Evolutionary conservation across 2,329 filamentous ascomycete genomes (phyloP), one percentile per base, ranked within the genome.

Genomic region (Parafenestella ontariensis): DNA sequence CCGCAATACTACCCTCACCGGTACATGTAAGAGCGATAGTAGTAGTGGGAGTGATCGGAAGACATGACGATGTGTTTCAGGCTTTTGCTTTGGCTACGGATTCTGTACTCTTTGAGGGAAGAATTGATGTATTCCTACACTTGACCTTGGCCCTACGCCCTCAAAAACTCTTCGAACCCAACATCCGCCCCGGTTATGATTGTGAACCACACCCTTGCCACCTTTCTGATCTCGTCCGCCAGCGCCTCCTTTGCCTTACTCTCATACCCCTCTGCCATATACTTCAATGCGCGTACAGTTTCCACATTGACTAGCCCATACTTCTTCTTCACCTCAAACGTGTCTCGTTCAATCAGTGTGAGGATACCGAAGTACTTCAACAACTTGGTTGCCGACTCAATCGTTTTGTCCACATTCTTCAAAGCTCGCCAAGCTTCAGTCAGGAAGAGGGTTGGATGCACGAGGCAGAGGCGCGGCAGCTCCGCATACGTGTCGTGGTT

Each of bases 401-500:
- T 65, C 42, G 43, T 65, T 40, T 55, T 65, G 13, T 65, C 65
- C 3, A 49, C 37, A 40, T 64, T 66, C 33, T 61, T 61, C 10
- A 66, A 48, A 3, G 50, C 41, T 3, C 64, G 47, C 62, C 63
- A 69, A 0, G 63, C 62, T 39, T 69, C 66, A 0, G 60, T 58
- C 5, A 69, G 49, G 24, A 61, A 69, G 1, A 69, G 56, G 5
- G 59, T 64, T 2, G 66, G 64, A 45, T 69, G 66, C 1, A 69
- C 61, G 8, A 69, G 63, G 18, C 59, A 62, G 1, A 69, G 54
- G 1, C 60, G 49, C 6, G 66, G 64, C 1, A 68, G 49, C 2
- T 46, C n/a, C 1, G 48, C 51, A 34, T 66, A 66, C 1, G 11
- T 23, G 33, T 66, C 57, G 23, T 55, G 15, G 10, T 47, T 49